A percentile compares a stretch with the other conserved stretches of the same genome.
Conservation (phyloP, 192 early-diverging fungal species). For the Backusella sp. region DNA sequence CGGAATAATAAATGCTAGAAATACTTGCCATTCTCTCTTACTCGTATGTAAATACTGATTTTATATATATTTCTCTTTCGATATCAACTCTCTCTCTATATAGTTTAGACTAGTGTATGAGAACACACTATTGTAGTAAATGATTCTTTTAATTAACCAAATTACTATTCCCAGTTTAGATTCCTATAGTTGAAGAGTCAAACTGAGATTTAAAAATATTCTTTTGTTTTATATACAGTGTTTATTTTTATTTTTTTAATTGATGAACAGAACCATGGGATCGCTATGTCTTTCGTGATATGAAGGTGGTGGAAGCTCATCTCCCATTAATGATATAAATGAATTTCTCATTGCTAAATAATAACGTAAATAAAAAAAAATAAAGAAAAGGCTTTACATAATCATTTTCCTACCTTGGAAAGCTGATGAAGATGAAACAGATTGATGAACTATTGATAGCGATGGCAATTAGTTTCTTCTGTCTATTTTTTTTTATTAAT, state of each 20-base stretch:
- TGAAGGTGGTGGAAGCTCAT: neutral
- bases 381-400: neutral
- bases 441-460: neutral
- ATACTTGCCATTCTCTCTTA: neutral
- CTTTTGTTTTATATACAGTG: neutral
- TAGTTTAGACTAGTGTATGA: neutral
- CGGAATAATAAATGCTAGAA: neutral
- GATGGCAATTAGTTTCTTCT: neutral
- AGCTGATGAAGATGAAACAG: neutral
- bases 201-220: neutral
- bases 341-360: neutral
- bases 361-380: neutral
- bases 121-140: neutral
- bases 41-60: neutral
- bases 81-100: neutral
- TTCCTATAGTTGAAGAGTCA: neutral
- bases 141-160: neutral
- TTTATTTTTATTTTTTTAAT: neutral
- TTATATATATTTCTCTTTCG: neutral
- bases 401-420: neutral
- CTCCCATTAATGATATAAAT: neutral
- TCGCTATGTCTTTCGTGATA: slow-evolving; percentile 6
- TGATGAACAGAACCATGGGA: neutral
- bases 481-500: neutral
- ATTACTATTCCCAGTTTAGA: neutral